Percentiles rank a stretch among this genome's conserved stretches.
These are phyloP conservation scores for Pichiaceae sp. DNA, from an alignment of 1,139 yeast genomes.

Conservation along the genomic window DNA sequence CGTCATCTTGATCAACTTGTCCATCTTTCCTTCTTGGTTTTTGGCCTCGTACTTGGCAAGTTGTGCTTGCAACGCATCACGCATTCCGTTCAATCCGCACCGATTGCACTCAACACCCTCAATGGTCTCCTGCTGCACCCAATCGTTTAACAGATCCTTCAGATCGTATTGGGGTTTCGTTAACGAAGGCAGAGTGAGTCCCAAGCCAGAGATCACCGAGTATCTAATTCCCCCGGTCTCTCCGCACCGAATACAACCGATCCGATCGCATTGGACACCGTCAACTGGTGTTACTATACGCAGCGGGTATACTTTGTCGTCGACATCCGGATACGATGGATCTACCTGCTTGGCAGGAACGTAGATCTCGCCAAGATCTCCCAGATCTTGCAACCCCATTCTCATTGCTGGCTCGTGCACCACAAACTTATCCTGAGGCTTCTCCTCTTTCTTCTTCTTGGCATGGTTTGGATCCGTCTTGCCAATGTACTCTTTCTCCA, in stretches of 20 bases:
- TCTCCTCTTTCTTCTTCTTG: conserved; percentile 5
- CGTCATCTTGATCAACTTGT: conserved; percentile 37
- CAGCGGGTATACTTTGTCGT: conserved; percentile 39
- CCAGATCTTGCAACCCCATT: conserved; percentile 44
- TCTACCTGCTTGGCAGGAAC: conserved; percentile 70
- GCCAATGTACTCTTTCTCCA: conserved; percentile 52
- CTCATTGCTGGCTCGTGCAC: conserved; percentile 16
- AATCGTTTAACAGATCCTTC: conserved; percentile 53
- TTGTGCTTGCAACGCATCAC: conserved; percentile 39
- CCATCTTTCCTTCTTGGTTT: conserved; percentile 13
- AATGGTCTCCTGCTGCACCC: conserved; percentile 76
- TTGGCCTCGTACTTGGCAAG: conserved; percentile 26
- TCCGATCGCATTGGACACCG: conserved; percentile 78
- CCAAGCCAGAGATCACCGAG: conserved; percentile 73
- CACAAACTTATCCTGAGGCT: conserved; percentile 15
- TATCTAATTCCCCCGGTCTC: conserved; percentile 88
- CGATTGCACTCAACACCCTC: conserved; percentile 91
- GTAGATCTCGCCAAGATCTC: conserved; percentile 51
- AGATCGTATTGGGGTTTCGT: conserved; percentile 37
- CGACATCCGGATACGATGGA: conserved; percentile 42
- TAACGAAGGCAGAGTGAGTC: conserved; percentile 55
- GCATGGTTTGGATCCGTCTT: conserved; percentile 3
- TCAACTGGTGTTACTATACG: conserved; percentile 79
- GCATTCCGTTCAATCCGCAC: conserved; percentile 67
- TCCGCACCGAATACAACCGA: conserved; percentile 84